Conservation (phyloP, 2,329 filamentous ascomycete species). For the Fusarium liriodendri region DNA sequence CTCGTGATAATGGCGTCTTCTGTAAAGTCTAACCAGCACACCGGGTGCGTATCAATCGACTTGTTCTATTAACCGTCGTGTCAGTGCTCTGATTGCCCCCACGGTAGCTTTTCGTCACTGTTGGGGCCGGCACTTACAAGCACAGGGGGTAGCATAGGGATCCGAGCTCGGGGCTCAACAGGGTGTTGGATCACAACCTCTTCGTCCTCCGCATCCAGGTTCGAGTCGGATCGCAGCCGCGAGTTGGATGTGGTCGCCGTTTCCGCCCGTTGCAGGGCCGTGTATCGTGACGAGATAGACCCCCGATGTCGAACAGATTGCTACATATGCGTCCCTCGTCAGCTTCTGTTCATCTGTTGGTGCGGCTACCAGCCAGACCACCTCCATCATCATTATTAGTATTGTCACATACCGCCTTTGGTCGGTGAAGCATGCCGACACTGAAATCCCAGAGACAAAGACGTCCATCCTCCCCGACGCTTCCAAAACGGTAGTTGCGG, state of each 20-base stretch:
- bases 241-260: constrained; percentile 69
- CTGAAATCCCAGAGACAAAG: constrained; percentile 97
- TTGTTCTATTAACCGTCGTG: constrained; percentile 69
- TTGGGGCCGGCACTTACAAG: constrained; percentile 68
- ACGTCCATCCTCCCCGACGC: constrained; percentile 92
- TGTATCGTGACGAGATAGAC: constrained; percentile 64
- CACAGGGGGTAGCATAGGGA: constrained; percentile 89
- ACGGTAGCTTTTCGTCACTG: neutral
- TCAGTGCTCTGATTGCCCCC: constrained; percentile 24
- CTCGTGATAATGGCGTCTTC: constrained; percentile 93
- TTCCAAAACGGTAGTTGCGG: constrained; percentile 94
- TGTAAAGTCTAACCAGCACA: constrained; percentile 93
- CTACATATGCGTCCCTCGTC: constrained; percentile 24
- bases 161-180: constrained; percentile 86
- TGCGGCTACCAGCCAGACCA: neutral
- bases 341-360: constrained; percentile 18
- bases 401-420: constrained; percentile 76
- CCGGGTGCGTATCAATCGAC: constrained; percentile 83
- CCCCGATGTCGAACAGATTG: constrained; percentile 56
- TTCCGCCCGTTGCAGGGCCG: constrained; percentile 65
- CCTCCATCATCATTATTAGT: neutral
- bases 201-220: constrained; percentile 66
- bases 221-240: constrained; percentile 78
- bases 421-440: constrained; percentile 93
- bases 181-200: constrained; percentile 76